Conservation (phyloP, 352 stramenopile species). For the Phytophthora sp. region DNA sequence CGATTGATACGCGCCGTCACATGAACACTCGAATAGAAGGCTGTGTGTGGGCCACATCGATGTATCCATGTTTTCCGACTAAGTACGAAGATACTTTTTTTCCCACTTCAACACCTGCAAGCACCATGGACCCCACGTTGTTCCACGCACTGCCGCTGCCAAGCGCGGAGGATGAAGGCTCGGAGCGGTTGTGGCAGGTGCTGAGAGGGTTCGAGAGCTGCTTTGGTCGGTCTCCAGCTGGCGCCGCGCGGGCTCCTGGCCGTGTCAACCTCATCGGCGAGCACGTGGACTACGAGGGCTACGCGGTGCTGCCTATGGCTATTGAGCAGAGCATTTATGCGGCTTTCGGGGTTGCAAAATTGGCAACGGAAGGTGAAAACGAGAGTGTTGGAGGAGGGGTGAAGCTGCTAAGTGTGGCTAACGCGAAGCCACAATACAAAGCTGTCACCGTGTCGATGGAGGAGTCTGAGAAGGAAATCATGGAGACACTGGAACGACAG, state of each 20-base stretch:
- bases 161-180: neutral
- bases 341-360: conserved; percentile 35
- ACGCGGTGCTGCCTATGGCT: conserved; percentile 85
- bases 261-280: conserved; percentile 90
- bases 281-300: conserved; percentile 90
- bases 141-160: conserved; percentile 26
- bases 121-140: conserved; percentile 6
- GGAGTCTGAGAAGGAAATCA: conserved; percentile 1
- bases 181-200: conserved; percentile 13
- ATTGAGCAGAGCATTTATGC: conserved; percentile 67
- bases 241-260: conserved; percentile 64
- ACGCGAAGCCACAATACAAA: conserved; percentile 33
- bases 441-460: conserved; percentile 11
- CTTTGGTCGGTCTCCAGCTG: conserved; percentile 36
- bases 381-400: neutral
- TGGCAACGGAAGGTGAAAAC: neutral
- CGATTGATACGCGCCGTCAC: conserved; percentile 23
- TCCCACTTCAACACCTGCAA: conserved; percentile 29
- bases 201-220: conserved; percentile 29
- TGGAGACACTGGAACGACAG: conserved; percentile 7
- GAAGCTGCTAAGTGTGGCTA: conserved; percentile 16
- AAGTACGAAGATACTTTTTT: conserved; percentile 26
- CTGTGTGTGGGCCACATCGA: conserved; percentile 4
- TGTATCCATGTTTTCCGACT: neutral
- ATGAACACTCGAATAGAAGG: conserved; percentile 19